A percentile compares a stretch with the other conserved stretches of the same genome.
phyloP scores from a whole-genome alignment of 306 rosid genomes.

The Gastrolobium bilobum region DNA sequence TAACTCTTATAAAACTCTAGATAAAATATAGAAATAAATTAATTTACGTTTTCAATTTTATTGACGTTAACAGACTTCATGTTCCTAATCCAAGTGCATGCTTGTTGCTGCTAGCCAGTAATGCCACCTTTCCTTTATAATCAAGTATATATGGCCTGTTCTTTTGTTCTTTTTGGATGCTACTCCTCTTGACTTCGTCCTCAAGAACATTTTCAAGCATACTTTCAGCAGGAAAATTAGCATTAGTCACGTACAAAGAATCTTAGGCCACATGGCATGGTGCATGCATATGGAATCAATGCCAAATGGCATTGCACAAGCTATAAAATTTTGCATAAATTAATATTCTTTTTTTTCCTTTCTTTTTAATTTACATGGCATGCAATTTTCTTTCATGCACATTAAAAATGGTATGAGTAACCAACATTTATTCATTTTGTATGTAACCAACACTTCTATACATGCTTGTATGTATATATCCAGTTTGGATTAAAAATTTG shows the following conservation, averaged over 20 bases:
- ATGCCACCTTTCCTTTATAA: neutral
- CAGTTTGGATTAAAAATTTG: too few species aligned
- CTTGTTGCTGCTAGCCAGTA: neutral
- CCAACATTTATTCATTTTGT: neutral
- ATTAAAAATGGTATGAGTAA: neutral
- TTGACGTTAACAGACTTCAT: too few species aligned
- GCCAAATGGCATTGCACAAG: neutral
- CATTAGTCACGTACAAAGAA: neutral
- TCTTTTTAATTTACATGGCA: too few species aligned
- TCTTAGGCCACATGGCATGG: neutral
- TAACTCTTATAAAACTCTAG: too few species aligned
- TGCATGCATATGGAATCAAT: neutral
- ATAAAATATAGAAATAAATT: too few species aligned
- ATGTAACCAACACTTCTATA: too few species aligned
- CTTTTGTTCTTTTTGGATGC: neutral
- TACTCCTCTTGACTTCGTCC: conserved; percentile 6
- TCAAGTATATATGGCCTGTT: neutral
- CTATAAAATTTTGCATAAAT: neutral
- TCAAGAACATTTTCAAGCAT: neutral
- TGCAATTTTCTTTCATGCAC: neutral
- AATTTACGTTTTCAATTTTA: too few species aligned
- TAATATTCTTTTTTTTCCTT: too few species aligned
- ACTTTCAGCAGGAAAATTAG: neutral
- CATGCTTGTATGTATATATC: too few species aligned
- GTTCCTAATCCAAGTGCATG: too few species aligned